Evolutionary conservation across 2,329 filamentous ascomycete species (phyloP), one percentile per base, ranked within the genome.

Genomic region (Arthroderma sp.): DNA sequence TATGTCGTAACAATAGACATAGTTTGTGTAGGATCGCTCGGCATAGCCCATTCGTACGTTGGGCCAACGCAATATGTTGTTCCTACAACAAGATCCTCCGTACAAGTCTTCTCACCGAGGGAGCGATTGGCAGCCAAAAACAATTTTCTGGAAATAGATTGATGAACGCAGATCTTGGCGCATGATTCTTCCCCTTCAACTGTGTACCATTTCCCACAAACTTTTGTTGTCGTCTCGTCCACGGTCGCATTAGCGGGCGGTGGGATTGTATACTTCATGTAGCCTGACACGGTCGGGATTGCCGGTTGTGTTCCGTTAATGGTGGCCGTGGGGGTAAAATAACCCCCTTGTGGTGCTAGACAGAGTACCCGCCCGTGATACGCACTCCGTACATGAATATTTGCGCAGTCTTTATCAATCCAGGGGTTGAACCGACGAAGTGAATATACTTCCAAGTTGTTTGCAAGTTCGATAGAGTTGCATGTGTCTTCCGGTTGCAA

Each of bases 51-150:
- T 15, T 27, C 36, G 29, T 38, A 38, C 30, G 7, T 10, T 6
- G 43, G 38, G 7, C 29, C 29, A 9, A 41, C 43, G 32, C 43
- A 45, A 34, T 45, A 45, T 15, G 38, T 40, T 8, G 15, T 5
- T 22, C 43, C 43, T 36, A 31, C 22, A 4, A 3, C 11, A 31
- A 45, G 38, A 6, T 15, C 34, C 3, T 5, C n/a, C 22, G 40
- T 42, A 36, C 55, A 57, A 22, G 41, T 42, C 4, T 10, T 27
- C 1, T 8, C 3, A 4, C 33, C 30, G 3, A 56, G 42, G 8
- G 53, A 56, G 7, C 52, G 55, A 37, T 56, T 56, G 2, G 47
- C 49, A 0, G 40, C 39, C 9, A 48, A 8, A 39, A 56, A 57
- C 1, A 56, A 38, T 5, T 15, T 31, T 9, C 29, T n/a, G 3